phyloP scores from a whole-genome alignment of 164 flowering plant genomes.

The Houttuynia cordata region DNA sequence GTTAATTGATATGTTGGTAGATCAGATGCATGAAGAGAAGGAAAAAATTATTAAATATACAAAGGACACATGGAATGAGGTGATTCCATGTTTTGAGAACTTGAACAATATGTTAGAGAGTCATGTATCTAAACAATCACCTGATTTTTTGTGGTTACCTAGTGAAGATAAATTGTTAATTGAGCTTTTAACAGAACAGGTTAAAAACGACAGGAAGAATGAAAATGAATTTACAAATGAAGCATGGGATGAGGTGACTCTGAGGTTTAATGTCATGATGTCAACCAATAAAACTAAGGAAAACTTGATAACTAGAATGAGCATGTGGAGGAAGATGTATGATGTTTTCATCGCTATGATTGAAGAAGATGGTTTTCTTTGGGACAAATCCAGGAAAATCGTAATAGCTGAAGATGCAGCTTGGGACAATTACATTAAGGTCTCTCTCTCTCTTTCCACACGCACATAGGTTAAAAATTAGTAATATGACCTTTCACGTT shows the following conservation, averaged over 20 bases:
- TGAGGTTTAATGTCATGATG: background rate
- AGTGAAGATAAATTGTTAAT: background rate
- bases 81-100: background rate
- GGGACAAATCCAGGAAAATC: background rate
- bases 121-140: background rate
- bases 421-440: no score
- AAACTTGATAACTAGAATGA: background rate
- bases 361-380: background rate
- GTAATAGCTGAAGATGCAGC: background rate
- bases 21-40: conserved; percentile 7
- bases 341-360: background rate
- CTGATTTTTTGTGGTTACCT: conserved; percentile 1
- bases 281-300: background rate
- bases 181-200: conserved; percentile 1
- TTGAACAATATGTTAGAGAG: background rate
- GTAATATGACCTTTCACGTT: background rate
- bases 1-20: conserved; percentile 9
- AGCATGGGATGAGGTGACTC: background rate
- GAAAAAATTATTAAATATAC: background rate
- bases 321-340: no score
- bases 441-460: background rate
- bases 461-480: background rate
- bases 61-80: background rate
- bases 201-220: background rate
- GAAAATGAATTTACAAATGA: background rate